These are phyloP conservation scores for Talaromyces sp. DNA, from an alignment of 2,329 filamentous ascomycete genomes.

Conservation along the genomic window DNA sequence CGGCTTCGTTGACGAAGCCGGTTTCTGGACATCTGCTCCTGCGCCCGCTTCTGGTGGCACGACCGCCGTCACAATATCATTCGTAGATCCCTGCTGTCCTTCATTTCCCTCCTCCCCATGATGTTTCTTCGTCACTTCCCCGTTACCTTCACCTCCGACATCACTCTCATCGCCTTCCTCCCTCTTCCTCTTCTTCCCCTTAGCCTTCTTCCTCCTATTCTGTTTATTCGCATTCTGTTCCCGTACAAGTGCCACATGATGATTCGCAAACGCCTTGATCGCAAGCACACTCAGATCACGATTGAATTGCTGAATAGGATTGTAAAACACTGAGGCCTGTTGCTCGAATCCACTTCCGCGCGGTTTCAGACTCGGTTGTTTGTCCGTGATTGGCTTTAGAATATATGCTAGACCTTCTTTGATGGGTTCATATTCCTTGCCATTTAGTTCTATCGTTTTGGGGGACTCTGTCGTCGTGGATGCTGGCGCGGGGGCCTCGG, in stretches of 20 bases:
- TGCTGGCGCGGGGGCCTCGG: background rate
- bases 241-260: constrained; percentile 42
- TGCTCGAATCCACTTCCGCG: constrained; percentile 51
- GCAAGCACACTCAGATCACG: constrained; percentile 88
- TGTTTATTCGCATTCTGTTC: constrained; percentile 28
- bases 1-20: constrained; percentile 23
- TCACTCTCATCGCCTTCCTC: constrained; percentile 29
- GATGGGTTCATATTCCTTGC: constrained; percentile 55
- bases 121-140: constrained; percentile 3
- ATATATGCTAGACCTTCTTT: constrained; percentile 66
- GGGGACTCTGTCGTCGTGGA: background rate
- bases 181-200: constrained; percentile 36
- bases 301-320: constrained; percentile 98
- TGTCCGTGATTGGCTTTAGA: constrained; percentile 52
- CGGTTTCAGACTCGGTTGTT: constrained; percentile 38
- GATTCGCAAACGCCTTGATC: constrained; percentile 81
- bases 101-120: constrained; percentile 11
- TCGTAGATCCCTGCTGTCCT: constrained; percentile 13
- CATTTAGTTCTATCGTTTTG: constrained; percentile 23
- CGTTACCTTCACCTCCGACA: background rate
- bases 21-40: constrained; percentile 8
- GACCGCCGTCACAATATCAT: background rate
- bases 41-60: constrained; percentile 1
- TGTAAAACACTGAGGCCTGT: constrained; percentile 86
- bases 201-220: constrained; percentile 34